A percentile compares a stretch with the other conserved stretches of the same genome.
Evolutionary conservation across 441 rosid species (phyloP).

Genomic region (Melastoma candidum): DNA sequence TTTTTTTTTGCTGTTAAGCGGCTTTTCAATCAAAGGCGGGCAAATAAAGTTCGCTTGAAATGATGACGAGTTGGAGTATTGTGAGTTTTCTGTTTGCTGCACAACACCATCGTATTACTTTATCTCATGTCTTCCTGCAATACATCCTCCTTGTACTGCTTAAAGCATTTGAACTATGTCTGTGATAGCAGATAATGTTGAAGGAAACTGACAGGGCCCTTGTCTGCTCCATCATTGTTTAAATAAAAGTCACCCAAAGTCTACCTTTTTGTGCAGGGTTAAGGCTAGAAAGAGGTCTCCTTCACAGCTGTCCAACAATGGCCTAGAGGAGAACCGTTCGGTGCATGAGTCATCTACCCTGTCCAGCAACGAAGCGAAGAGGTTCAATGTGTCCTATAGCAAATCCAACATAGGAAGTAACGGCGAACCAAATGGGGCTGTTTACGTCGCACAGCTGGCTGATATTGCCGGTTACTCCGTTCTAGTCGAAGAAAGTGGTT

Average conservation of each 20-base stretch:
- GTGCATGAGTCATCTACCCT: constrained; percentile 18
- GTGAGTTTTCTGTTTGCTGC: no score
- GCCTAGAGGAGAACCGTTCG: constrained; percentile 20
- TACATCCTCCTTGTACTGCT: no score
- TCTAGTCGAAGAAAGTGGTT: constrained; percentile 32
- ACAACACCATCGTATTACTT: no score
- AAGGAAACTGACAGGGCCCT: no score
- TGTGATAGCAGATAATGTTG: no score
- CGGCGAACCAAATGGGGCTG: constrained; percentile 30
- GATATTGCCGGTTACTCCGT: constrained; percentile 38
- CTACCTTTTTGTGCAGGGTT: constrained; percentile 26
- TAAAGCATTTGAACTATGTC: no score
- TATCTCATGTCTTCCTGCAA: no score
- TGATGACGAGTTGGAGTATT: no score
- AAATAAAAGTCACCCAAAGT: background rate
- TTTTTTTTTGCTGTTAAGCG: no score
- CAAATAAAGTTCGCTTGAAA: no score
- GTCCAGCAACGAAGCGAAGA: constrained; percentile 26
- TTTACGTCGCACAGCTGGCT: constrained; percentile 35
- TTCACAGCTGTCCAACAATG: constrained; percentile 17
- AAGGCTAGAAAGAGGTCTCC: constrained; percentile 23
- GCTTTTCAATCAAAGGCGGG: no score
- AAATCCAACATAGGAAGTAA: constrained; percentile 26
- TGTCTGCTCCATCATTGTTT: constrained; percentile 3
- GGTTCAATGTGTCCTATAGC: constrained; percentile 35